A percentile compares a stretch with the other conserved stretches of the same genome.
Conservation (phyloP, 73 alveolate genomes). For the Blepharisma stoltei region DNA sequence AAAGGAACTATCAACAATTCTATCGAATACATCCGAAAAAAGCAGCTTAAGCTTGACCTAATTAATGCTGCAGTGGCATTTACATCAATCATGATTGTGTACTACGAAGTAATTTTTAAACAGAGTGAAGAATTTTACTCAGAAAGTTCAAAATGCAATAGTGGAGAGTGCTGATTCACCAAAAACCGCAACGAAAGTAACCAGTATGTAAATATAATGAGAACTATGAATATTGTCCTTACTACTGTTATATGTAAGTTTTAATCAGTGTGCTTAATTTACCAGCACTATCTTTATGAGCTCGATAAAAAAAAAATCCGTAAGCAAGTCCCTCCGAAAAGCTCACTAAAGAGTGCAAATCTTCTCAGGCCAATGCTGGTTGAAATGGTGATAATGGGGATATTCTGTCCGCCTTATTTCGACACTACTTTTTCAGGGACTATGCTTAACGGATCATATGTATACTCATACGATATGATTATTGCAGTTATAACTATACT, state of each 20-base stretch:
- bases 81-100: no score
- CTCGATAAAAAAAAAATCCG: neutral
- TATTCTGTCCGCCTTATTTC: neutral
- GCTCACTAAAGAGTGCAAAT: neutral
- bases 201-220: neutral
- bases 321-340: neutral
- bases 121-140: neutral
- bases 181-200: neutral
- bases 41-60: no score
- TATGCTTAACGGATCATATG: neutral
- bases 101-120: no score
- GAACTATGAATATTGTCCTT: neutral
- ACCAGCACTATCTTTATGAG: neutral
- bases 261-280: neutral
- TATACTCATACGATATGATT: neutral
- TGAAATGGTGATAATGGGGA: slow-evolving; percentile 10
- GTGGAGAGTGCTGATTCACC: neutral
- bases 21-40: no score
- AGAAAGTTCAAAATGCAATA: neutral
- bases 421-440: neutral
- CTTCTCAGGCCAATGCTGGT: neutral
- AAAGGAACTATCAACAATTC: no score
- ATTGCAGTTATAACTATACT: neutral
- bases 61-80: no score
- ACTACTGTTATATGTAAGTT: neutral